phyloP scores from a whole-genome alignment of 306 rosid species.

The Quercus wislizeni region DNA sequence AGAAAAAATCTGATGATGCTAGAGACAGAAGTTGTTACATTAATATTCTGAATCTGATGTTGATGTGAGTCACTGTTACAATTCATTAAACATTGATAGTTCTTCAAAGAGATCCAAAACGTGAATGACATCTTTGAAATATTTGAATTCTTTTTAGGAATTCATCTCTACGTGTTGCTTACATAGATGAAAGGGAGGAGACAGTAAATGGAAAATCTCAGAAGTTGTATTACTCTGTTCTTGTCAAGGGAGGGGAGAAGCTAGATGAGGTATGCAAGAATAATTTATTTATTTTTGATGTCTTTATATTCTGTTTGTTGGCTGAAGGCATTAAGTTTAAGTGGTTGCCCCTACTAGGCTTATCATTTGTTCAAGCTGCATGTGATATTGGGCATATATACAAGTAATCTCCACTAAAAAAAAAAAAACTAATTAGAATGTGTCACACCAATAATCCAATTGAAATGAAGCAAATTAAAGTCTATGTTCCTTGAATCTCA shows the following conservation, averaged over 20 bases:
- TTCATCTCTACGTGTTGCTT: conserved; percentile 86
- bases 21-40: conserved; percentile 54
- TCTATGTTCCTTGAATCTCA: not conserved
- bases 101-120: conserved; percentile 3
- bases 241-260: conserved; percentile 92
- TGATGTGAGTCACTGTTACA: conserved; percentile 56
- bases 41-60: conserved; percentile 79
- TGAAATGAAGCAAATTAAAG: not conserved
- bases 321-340: not conserved
- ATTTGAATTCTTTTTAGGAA: conserved; percentile 45
- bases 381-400: not conserved
- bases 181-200: conserved; percentile 79
- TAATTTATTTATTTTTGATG: not conserved
- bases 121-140: conserved; percentile 25
- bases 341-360: not conserved
- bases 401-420: not conserved
- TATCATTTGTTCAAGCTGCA: not conserved
- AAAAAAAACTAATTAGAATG: not conserved
- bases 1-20: conserved; percentile 54
- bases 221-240: conserved; percentile 70
- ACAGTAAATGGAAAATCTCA: conserved; percentile 41
- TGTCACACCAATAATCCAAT: not conserved
- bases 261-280: conserved; percentile 77
- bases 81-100: conserved; percentile 10
- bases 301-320: conserved; percentile 1